phyloP scores from a whole-genome alignment of 225 moss, liverwort and hornwort species.

The Neckera pumila region DNA sequence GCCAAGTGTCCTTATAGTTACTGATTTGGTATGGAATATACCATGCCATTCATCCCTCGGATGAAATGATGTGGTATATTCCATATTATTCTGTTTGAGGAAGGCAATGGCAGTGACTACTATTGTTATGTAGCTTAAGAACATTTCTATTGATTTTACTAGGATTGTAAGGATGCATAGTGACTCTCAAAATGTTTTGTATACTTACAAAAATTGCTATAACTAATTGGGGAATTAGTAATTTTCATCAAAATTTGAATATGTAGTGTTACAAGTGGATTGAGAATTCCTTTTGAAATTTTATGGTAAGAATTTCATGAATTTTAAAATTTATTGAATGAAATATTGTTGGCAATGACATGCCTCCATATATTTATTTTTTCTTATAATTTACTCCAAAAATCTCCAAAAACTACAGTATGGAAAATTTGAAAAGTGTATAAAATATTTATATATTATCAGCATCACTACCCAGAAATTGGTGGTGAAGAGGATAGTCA shows the following conservation, averaged over 20 bases:
- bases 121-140: not conserved
- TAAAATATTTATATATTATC: too few species aligned
- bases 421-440: not conserved
- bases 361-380: too few species aligned
- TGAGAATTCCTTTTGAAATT: not conserved
- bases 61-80: too few species aligned
- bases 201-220: too few species aligned
- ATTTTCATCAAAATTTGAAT: not conserved
- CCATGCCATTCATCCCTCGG: too few species aligned
- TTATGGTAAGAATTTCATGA: accelerated
- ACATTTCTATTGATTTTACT: not conserved
- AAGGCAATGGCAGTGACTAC: too few species aligned
- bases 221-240: not conserved
- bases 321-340: not conserved
- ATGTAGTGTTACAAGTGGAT: not conserved
- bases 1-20: too few species aligned
- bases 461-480: not conserved
- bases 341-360: not conserved
- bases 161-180: too few species aligned
- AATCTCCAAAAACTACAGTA: not conserved
- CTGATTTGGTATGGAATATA: too few species aligned
- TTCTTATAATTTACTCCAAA: not conserved
- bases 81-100: too few species aligned
- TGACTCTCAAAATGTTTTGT: not conserved
- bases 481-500: not conserved